phyloP scores from a whole-genome alignment of 2,329 filamentous ascomycete species.

The Basipetospora chlamydospora region DNA sequence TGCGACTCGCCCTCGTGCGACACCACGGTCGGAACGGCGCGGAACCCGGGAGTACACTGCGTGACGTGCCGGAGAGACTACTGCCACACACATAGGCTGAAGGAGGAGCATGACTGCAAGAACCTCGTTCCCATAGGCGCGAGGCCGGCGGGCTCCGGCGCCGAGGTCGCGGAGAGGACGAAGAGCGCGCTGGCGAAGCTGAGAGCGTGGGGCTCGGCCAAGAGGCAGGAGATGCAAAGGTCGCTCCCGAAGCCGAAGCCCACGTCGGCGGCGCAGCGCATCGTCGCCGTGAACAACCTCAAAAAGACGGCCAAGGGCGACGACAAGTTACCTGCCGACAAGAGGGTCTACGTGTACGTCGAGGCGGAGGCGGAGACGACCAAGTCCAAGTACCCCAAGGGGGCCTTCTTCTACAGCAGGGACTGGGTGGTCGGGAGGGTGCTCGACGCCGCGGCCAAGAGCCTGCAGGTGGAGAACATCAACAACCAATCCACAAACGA shows the following conservation, averaged over 20 bases:
- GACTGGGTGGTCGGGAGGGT: conserved; percentile 86
- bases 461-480: conserved; percentile 66
- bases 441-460: conserved; percentile 62
- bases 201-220: conserved; percentile 65
- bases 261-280: conserved; percentile 45
- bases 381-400: conserved; percentile 67
- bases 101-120: conserved; percentile 72
- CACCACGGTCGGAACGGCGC: conserved; percentile 53
- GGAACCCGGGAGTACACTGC: conserved; percentile 58
- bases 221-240: conserved; percentile 47
- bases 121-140: conserved; percentile 51
- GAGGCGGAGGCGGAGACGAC: conserved; percentile 83
- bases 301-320: conserved; percentile 89
- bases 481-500: conserved; percentile 68
- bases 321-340: conserved; percentile 62
- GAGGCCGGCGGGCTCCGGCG: conserved; percentile 23
- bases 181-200: conserved; percentile 62
- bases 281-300: conserved; percentile 59
- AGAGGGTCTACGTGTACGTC: conserved; percentile 79
- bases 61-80: conserved; percentile 56
- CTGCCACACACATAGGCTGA: conserved; percentile 62
- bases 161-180: conserved; percentile 42
- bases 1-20: conserved; percentile 55
- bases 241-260: conserved; percentile 49
- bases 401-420: conserved; percentile 64